Evolutionary conservation across 2,329 filamentous ascomycete species (phyloP).

Genomic region (Pseudonectria foliicola): DNA sequence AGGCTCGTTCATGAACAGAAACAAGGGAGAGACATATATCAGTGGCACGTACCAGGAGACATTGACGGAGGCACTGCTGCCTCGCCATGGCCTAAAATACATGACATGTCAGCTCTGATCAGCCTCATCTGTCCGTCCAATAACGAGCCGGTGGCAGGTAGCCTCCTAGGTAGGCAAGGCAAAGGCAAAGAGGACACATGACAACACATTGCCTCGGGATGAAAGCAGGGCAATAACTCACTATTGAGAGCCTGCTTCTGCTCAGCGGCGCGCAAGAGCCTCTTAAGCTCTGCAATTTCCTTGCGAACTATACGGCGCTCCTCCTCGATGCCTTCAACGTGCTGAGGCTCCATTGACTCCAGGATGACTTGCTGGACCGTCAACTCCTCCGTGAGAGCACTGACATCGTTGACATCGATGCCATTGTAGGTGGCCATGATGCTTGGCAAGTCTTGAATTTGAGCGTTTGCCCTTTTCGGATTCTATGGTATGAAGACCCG

Average conservation of each 20-base stretch:
- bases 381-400: conserved; percentile 34
- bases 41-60: no score
- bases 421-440: conserved; percentile 10
- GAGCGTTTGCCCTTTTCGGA: no score
- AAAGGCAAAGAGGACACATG: neutral
- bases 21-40: no score
- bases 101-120: no score
- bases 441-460: neutral
- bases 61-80: no score
- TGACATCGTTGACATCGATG: conserved; percentile 13
- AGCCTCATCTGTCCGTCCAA: no score
- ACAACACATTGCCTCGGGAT: no score
- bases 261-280: conserved; percentile 15
- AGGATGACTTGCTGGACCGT: conserved; percentile 36
- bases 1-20: no score
- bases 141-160: no score
- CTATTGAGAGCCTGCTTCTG: conserved; percentile 4
- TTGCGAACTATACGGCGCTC: conserved; percentile 20
- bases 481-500: no score
- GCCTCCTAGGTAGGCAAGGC: no score
- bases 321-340: conserved; percentile 23
- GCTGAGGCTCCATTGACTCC: conserved; percentile 28
- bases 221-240: conserved; percentile 3
- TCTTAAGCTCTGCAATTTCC: conserved; percentile 27
- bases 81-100: no score